Evolutionary conservation across 2,329 filamentous ascomycete genomes (phyloP).

Genomic region (Colletotrichum chlorophyti): DNA sequence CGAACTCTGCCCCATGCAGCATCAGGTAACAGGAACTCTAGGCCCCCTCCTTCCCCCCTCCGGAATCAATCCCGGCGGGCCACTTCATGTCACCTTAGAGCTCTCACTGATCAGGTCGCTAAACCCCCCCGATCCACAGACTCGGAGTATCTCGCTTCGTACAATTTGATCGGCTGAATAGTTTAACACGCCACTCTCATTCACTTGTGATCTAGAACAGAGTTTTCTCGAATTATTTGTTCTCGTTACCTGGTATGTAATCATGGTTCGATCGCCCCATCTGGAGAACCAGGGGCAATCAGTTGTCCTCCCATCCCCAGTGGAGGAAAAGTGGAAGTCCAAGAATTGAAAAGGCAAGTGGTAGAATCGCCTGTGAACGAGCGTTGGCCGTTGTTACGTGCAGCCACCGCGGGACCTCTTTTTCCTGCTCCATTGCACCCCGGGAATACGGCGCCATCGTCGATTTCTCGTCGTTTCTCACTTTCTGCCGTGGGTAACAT

Average conservation of each 20-base stretch:
- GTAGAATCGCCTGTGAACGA: not conserved
- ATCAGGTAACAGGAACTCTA: no score
- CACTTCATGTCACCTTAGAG: no score
- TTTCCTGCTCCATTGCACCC: not conserved
- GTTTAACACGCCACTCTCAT: no score
- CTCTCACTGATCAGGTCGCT: no score
- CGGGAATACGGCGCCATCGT: constrained; percentile 12
- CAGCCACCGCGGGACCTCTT: not conserved
- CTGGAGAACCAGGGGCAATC: not conserved
- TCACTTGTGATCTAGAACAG: no score
- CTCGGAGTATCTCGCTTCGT: no score
- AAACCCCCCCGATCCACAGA: no score
- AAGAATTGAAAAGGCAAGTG: not conserved
- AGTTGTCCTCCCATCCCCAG: not conserved
- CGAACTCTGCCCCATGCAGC: constrained; percentile 8
- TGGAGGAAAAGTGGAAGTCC: not conserved
- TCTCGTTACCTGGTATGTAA: no score
- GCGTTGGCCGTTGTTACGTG: not conserved
- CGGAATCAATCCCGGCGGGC: constrained; percentile 18
- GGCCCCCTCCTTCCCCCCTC: no score
- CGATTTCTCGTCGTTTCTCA: not conserved
- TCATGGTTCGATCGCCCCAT: constrained; percentile 22
- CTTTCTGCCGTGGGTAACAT: constrained; percentile 1
- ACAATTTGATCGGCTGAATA: no score
- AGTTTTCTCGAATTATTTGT: no score